Base-by-base conservation (phyloP, 768 basidiomycete genomes). In the Tricholoma matsutake region DNA sequence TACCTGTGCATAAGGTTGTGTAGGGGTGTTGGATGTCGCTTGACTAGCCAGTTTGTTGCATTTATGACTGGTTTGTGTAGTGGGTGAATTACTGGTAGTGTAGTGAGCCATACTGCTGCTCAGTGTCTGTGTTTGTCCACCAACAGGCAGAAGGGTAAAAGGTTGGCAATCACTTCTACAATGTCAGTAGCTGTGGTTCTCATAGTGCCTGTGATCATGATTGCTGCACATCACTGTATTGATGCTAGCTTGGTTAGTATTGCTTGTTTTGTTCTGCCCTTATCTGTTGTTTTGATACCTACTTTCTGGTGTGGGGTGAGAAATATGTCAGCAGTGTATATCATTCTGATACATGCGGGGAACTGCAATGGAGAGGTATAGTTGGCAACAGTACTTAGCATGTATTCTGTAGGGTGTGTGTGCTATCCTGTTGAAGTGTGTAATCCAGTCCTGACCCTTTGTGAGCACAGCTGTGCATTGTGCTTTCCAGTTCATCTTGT, bases 321-420 rank as follows among this genome's bases (percentile, higher is more conserved):
- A 68, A 67, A 73, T 0, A 71, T 45, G 14, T 72, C 71, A 1
- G 65, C 58, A 4, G 65, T 68, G 34, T 73, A 73, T 0, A 64
- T n/a, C n/a, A n/a, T n/a, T n/a, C n/a, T n/a, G n/a, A n/a, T n/a
- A 63, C 51, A 73, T 62, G 29, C 69, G 68, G 0, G 71, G 72
- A 3, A 72, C 37, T 0, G 65, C 68, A 1, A 72, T 68, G 5
- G 70, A 64, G 0, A 63, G 22, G 51, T 71, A 75, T 1, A 75
- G 67, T 11, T 59, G 66, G 10, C 51, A 20, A 57, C 69, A 67
- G 13, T 65, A 60, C n/a, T 61, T 58, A 1, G 58, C 43, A 13
- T 41, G 54, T 10, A 71, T 54, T 3, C 72, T 72, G 4, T 9
- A 37, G 6, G 59, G 28, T 1, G 62, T 35, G 10, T 54, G 59